Conservation (phyloP, 1,284 basidiomycete species). For the Limonomyces culmigenus region DNA sequence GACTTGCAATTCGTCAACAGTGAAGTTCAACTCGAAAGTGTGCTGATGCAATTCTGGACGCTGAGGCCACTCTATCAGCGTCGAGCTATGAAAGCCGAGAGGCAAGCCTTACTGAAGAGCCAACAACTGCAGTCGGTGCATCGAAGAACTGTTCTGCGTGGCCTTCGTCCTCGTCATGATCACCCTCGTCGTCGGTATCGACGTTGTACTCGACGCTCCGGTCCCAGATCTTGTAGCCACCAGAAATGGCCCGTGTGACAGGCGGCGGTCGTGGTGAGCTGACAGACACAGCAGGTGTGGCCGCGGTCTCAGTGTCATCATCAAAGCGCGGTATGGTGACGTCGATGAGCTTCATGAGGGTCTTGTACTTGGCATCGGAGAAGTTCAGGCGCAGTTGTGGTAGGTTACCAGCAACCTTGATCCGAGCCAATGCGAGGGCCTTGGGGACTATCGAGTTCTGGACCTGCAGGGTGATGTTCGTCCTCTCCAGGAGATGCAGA, state of each 20-base stretch:
- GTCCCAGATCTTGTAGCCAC: slow-evolving; percentile 21
- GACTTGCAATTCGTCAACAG: slow-evolving; percentile 78
- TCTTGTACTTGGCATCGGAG: slow-evolving; percentile 93
- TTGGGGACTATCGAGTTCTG: slow-evolving; percentile 91
- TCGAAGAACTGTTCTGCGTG: slow-evolving; percentile 59
- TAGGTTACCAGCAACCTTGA: slow-evolving; percentile 87
- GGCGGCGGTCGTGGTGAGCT: slow-evolving; percentile 7
- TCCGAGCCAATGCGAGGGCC: slow-evolving; percentile 71
- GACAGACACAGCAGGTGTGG: slow-evolving; percentile 5
- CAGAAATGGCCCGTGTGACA: slow-evolving; percentile 17
- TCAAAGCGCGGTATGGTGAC: slow-evolving; percentile 81
- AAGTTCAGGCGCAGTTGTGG: slow-evolving; percentile 87
- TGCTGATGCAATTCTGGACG: slow-evolving; percentile 60
- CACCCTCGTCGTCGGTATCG: slow-evolving; percentile 43
- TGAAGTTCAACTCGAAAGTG: slow-evolving; percentile 79
- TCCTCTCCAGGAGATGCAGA: slow-evolving; percentile 85
- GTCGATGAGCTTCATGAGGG: slow-evolving; percentile 86
- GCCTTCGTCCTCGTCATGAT: slow-evolving; percentile 19
- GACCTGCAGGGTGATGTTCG: slow-evolving; percentile 81
- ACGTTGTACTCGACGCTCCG: slow-evolving; percentile 47
- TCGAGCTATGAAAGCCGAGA: too few relatives aligned
- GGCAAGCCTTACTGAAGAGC: background rate
- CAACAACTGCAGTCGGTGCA: slow-evolving; percentile 35
- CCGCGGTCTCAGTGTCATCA: slow-evolving; percentile 21
- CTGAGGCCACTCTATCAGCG: too few relatives aligned